phyloP scores from a whole-genome alignment of 2,329 filamentous ascomycete species.

The Pseudocercospora cruenta region DNA sequence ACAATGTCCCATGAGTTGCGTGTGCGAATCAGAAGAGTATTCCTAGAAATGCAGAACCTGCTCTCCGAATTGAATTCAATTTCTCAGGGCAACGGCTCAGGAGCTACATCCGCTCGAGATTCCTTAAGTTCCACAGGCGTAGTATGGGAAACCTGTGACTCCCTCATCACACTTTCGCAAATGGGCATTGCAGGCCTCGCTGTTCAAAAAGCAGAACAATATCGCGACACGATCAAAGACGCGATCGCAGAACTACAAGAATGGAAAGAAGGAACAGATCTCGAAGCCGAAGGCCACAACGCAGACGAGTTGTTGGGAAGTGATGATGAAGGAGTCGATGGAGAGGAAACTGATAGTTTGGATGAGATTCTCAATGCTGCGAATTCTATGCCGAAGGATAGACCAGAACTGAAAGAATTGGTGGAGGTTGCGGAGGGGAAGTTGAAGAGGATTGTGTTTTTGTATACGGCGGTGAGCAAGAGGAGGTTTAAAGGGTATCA shows the following conservation, averaged over 20 bases:
- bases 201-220: conserved; percentile 72
- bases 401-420: conserved; percentile 68
- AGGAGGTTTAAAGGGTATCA: conserved; percentile 60
- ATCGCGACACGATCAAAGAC: conserved; percentile 75
- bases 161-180: conserved; percentile 64
- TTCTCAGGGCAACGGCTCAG: conserved; percentile 47
- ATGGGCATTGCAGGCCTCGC: conserved; percentile 72
- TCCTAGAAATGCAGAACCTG: conserved; percentile 66
- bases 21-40: conserved; percentile 60
- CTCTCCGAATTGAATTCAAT: conserved; percentile 63
- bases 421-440: conserved; percentile 67
- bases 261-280: conserved; percentile 71
- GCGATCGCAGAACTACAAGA: conserved; percentile 84
- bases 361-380: conserved; percentile 70
- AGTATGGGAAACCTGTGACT: conserved; percentile 83
- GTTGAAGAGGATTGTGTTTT: conserved; percentile 67
- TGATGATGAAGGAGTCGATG: conserved; percentile 44
- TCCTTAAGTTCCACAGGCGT: conserved; percentile 70
- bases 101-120: conserved; percentile 41
- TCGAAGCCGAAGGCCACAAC: conserved; percentile 43
- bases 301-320: conserved; percentile 41
- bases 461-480: conserved; percentile 72
- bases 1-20: conserved; percentile 67
- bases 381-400: conserved; percentile 64
- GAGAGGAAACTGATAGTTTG: conserved; percentile 55